Evolutionary conservation across 23 red algal species (phyloP).

Genomic region (Agarophyton chilense): DNA sequence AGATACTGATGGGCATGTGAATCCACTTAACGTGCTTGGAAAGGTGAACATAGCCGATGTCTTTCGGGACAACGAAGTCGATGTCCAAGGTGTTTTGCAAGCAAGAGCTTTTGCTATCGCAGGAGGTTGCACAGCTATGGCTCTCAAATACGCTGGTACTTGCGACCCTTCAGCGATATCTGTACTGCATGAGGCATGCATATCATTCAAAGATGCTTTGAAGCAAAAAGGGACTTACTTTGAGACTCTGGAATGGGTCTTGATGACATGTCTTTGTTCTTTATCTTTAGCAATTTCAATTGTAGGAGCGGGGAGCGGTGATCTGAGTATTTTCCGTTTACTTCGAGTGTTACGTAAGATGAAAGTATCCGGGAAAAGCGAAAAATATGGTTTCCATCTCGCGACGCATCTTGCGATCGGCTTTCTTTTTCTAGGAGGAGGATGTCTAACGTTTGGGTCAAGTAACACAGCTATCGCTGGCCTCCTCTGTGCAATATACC

Average conservation of each 20-base stretch:
- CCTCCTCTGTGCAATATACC: slow-evolving; percentile 84
- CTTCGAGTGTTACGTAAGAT: slow-evolving; percentile 68
- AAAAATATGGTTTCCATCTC: slow-evolving; percentile 78
- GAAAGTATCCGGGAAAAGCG: not conserved
- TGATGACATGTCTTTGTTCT: slow-evolving; percentile 64
- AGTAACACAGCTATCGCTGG: slow-evolving; percentile 68
- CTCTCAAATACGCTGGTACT: slow-evolving; percentile 79
- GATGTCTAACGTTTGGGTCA: slow-evolving; percentile 77
- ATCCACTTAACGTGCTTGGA: slow-evolving; percentile 53
- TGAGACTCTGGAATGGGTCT: slow-evolving; percentile 34
- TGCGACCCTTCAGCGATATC: slow-evolving; percentile 42
- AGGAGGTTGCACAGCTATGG: slow-evolving; percentile 67
- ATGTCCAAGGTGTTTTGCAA: slow-evolving; percentile 58
- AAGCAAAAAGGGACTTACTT: slow-evolving; percentile 5
- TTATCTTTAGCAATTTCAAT: slow-evolving; percentile 66
- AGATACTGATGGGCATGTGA: not conserved
- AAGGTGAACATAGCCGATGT: slow-evolving; percentile 24
- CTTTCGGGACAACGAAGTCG: slow-evolving; percentile 46
- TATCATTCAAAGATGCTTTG: slow-evolving; percentile 48
- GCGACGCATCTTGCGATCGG: slow-evolving; percentile 85
- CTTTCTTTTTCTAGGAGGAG: slow-evolving; percentile 90
- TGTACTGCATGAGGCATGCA: slow-evolving; percentile 33
- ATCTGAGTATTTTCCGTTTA: slow-evolving; percentile 62
- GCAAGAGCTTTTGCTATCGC: slow-evolving; percentile 74
- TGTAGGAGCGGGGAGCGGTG: slow-evolving; percentile 76